phyloP scores from a whole-genome alignment of 768 basidiomycete species.

The Naganishia kalamii region DNA sequence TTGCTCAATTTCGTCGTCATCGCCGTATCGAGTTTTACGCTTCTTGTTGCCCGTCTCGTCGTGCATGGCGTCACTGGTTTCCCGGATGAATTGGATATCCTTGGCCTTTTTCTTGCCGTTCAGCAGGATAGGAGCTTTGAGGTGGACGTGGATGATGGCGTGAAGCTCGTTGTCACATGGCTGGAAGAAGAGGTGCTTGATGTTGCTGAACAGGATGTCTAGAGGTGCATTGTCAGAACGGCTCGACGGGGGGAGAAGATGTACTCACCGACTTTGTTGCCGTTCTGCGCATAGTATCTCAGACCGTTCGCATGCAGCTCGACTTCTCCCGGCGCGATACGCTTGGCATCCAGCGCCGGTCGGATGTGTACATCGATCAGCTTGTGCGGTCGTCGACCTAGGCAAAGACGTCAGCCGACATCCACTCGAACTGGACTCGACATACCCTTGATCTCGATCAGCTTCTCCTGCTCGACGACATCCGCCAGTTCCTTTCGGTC shows the following conservation, averaged over 20 bases:
- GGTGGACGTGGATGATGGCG: constrained; percentile 86
- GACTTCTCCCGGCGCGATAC: constrained; percentile 83
- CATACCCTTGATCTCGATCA: constrained; percentile 75
- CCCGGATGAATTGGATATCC: constrained; percentile 98
- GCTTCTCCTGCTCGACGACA: constrained; percentile 86
- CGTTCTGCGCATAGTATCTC: constrained; percentile 77
- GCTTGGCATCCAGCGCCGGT: constrained; percentile 89
- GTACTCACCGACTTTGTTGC: constrained; percentile 79
- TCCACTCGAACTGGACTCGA: neutral
- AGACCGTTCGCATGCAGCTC: constrained; percentile 98
- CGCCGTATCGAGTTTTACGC: constrained; percentile 90
- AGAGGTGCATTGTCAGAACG: constrained; percentile 7
- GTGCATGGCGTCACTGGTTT: constrained; percentile 94
- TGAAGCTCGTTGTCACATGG: constrained; percentile 93
- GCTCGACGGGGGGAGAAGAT: neutral
- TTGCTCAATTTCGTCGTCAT: constrained; percentile 98
- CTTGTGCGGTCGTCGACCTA: constrained; percentile 65
- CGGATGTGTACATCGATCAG: constrained; percentile 88
- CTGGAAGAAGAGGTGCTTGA: constrained; percentile 98
- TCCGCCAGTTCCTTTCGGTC: constrained; percentile 98
- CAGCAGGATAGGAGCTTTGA: constrained; percentile 94
- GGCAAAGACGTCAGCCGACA: neutral
- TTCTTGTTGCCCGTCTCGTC: constrained; percentile 99
- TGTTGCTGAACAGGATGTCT: constrained; percentile 94
- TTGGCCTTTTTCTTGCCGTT: constrained; percentile 92